Evolutionary conservation across 208 protist genomes (phyloP).

Genomic region (Trypanosoma boissoni): DNA sequence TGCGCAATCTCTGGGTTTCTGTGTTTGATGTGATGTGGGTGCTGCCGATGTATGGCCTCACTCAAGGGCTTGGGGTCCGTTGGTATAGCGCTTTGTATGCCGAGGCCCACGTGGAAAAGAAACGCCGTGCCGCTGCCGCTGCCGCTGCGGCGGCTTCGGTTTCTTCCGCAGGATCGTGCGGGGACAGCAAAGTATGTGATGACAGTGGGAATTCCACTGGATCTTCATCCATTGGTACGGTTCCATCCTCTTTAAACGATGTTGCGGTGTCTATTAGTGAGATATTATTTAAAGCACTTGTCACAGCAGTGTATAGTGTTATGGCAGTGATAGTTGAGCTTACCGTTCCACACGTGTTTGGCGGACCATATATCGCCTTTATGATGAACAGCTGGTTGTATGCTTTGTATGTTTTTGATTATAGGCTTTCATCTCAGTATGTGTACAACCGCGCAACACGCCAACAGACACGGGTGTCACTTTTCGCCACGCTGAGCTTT

Average conservation of each 20-base stretch:
- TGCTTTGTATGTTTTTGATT: conserved; percentile 75
- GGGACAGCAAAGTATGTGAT: neutral
- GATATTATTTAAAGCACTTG: conserved; percentile 50
- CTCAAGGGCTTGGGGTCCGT: conserved; percentile 23
- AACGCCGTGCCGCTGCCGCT: conserved; percentile 3
- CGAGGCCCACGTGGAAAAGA: conserved; percentile 18
- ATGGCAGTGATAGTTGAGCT: conserved; percentile 14
- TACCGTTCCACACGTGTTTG: conserved; percentile 16
- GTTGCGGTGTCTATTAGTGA: conserved; percentile 33
- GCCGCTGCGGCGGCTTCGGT: neutral
- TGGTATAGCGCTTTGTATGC: conserved; percentile 29
- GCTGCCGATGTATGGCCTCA: conserved; percentile 26
- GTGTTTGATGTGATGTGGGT: conserved; percentile 33
- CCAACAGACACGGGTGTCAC: conserved; percentile 7
- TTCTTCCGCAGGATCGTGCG: too few relatives aligned
- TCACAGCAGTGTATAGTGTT: conserved; percentile 50
- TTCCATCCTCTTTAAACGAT: conserved; percentile 3
- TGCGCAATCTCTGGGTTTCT: conserved; percentile 19
- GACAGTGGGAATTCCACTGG: neutral
- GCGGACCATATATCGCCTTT: conserved; percentile 20
- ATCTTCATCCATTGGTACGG: neutral
- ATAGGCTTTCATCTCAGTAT: conserved; percentile 38
- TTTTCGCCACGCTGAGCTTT: conserved; percentile 37
- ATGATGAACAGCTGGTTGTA: conserved; percentile 64
- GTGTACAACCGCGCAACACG: conserved; percentile 11